Base-by-base conservation (phyloP, 768 basidiomycete species). In the Hygrophorus pudorinus region DNA sequence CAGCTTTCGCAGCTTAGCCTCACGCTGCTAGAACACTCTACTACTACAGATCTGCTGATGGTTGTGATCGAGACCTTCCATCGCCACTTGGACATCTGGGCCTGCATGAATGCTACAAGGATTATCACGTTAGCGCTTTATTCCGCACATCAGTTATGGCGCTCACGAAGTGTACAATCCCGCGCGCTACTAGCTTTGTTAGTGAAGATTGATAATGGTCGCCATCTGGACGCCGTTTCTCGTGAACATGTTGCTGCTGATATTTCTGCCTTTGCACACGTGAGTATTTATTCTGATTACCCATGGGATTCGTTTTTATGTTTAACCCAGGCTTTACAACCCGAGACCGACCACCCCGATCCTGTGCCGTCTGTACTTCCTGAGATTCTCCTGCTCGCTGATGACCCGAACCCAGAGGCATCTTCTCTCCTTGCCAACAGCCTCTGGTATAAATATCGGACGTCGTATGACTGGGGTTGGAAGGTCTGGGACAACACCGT, bases 401-500 rank as follows among this genome's bases (percentile, higher is more conserved):
- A 68, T 8, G 76, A 85, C 54, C 60, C 68, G 2, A 70, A 72
- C 40, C 64, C 65, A 0, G 77, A 81, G 46, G 83, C 79, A 4
- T 73, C 83, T 2, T 78, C 79, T 1, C 71, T 73, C 38, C 75
- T 90, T 16, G 86, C 85, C 0, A 83, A 82, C 51, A 73, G 73
- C 37, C 65, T 90, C 11, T 90, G 87, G 87, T 83, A 85, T 60
- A 83, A 85, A 56, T 88, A 88, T 52, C 77, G 82, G 34, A 76
- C 75, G 12, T 75, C 84, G 0, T 54, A 61, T 11, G 75, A 85
- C 52, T 88, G 86, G 85, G 85, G 75, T 1, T 82, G 78, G 77
- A 82, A 80, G 52, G 81, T 83, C 14, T 89, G 86, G 86, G 85
- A 88, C 56, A 88, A 85, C 53, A 77, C 81, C 1, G 69, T 90